Percentiles rank a stretch among this genome's conserved stretches.
These are phyloP conservation scores for Immersiporthe knoxdaviesiana DNA, from an alignment of 2,329 filamentous ascomycete species.

Conservation along the genomic window DNA sequence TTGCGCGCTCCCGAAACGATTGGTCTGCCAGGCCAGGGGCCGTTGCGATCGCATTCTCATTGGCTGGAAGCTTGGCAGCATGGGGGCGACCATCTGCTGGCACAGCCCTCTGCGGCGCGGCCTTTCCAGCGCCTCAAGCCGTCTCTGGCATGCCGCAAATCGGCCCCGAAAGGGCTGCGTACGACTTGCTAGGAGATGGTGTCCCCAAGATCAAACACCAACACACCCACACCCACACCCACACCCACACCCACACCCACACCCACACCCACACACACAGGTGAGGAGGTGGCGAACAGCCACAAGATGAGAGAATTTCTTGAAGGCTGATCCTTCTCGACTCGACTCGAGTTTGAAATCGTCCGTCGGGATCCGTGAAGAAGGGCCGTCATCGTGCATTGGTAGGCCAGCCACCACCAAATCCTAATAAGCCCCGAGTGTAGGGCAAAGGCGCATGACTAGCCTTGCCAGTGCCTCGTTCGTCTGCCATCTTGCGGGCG, in stretches of 20 bases:
- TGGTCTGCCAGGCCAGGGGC: neutral
- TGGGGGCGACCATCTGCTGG: neutral
- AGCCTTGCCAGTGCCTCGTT: neutral
- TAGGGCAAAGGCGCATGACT: neutral
- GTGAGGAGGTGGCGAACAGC: neutral
- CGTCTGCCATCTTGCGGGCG: neutral
- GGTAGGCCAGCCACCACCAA: neutral
- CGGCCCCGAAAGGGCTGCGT: neutral
- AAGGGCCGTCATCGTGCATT: neutral
- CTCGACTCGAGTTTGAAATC: neutral
- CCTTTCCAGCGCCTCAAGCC: neutral
- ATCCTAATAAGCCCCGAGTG: neutral
- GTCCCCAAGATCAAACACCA: neutral
- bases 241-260: no score
- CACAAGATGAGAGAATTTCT: neutral
- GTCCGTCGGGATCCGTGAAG: neutral
- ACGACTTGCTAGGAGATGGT: neutral
- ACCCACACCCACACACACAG: neutral
- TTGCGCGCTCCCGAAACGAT: conserved; percentile 9
- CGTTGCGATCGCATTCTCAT: conserved; percentile 1
- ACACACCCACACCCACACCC: no score
- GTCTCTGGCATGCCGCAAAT: neutral
- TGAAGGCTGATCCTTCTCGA: neutral
- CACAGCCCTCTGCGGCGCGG: conserved; percentile 2
- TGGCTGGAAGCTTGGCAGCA: neutral